Conservation (phyloP, 2,329 filamentous ascomycete genomes). For the Fusarium sp. region DNA sequence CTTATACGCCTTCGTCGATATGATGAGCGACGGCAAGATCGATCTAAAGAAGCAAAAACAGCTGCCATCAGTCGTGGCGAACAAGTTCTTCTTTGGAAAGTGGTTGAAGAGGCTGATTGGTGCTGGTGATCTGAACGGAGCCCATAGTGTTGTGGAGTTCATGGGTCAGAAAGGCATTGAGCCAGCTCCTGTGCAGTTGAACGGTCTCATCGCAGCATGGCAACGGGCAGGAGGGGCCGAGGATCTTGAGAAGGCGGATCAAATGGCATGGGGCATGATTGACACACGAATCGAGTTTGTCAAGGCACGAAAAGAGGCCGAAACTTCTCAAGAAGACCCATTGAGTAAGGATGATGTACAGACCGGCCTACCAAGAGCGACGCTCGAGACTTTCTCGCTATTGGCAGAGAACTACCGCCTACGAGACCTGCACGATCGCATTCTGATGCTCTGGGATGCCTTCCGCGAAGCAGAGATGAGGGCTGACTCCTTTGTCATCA, state of each 20-base stretch:
- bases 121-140: constrained; percentile 76
- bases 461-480: constrained; percentile 72
- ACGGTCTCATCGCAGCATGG: constrained; percentile 84
- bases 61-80: constrained; percentile 65
- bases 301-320: constrained; percentile 54
- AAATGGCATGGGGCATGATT: constrained; percentile 82
- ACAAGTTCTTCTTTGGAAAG: constrained; percentile 86
- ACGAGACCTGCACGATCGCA: constrained; percentile 66
- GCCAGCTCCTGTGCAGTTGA: constrained; percentile 80
- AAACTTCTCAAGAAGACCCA: background rate
- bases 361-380: constrained; percentile 66
- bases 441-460: constrained; percentile 71
- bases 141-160: constrained; percentile 77
- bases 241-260: constrained; percentile 71
- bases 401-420: constrained; percentile 78
- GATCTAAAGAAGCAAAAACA: constrained; percentile 58
- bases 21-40: constrained; percentile 77
- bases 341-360: constrained; percentile 7
- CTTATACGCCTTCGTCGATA: constrained; percentile 84
- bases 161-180: constrained; percentile 77
- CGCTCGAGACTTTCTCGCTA: constrained; percentile 81
- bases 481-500: constrained; percentile 81
- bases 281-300: constrained; percentile 73
- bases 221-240: constrained; percentile 70
- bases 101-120: constrained; percentile 89